A percentile compares a stretch with the other conserved stretches of the same genome.
Conservation (phyloP, 352 stramenopile species). For the Phytophthora hibernalis region DNA sequence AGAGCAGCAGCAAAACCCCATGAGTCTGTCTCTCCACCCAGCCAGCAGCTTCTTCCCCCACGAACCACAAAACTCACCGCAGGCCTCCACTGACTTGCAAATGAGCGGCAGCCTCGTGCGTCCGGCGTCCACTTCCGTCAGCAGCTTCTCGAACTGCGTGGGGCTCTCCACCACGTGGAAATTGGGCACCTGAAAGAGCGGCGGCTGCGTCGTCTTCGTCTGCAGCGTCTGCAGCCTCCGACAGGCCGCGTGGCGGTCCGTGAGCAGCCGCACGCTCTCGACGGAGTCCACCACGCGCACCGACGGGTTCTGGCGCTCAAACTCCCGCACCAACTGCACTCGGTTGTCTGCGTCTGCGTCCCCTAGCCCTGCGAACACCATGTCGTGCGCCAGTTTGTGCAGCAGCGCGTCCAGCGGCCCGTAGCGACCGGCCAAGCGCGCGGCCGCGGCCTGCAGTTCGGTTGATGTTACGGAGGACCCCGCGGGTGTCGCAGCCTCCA, state of each 20-base stretch:
- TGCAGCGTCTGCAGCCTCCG: constrained; percentile 50
- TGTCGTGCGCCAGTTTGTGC: constrained; percentile 87
- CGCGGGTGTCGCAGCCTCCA: constrained; percentile 47
- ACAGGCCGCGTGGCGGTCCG: constrained; percentile 67
- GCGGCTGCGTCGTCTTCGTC: constrained; percentile 5
- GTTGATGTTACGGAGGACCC: constrained; percentile 24
- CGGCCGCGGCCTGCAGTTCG: constrained; percentile 34
- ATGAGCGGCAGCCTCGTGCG: constrained; percentile 70
- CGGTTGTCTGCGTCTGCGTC: constrained; percentile 51
- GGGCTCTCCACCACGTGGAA: constrained; percentile 55
- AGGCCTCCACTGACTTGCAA: constrained; percentile 86
- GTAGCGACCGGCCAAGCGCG: constrained; percentile 43
- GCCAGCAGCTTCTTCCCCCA: neutral
- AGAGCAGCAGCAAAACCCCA: neutral
- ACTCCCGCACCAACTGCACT: constrained; percentile 65
- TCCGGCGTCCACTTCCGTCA: constrained; percentile 46
- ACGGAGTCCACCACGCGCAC: constrained; percentile 75
- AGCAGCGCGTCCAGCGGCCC: constrained; percentile 69
- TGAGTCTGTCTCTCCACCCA: constrained; percentile 1
- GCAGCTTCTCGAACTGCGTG: constrained; percentile 49
- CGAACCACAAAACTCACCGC: constrained; percentile 50
- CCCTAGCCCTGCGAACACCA: constrained; percentile 75
- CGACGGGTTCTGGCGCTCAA: constrained; percentile 45
- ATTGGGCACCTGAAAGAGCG: constrained; percentile 57
- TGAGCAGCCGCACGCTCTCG: constrained; percentile 73